Evolutionary conservation across 129 eudicot genomes (phyloP), one percentile per base, ranked within the genome.

Genomic region (Centella asiatica): DNA sequence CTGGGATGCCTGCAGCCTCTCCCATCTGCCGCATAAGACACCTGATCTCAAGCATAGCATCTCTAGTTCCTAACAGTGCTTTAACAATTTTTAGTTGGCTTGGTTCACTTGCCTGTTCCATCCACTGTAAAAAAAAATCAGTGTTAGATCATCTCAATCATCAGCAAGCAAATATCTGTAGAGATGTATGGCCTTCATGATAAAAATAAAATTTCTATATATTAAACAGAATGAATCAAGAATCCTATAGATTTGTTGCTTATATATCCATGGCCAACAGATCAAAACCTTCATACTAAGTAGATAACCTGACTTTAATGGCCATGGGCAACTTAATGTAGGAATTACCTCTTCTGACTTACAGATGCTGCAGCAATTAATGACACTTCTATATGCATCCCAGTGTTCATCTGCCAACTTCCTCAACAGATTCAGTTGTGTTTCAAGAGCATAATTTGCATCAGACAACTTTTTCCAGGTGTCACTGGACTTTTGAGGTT

Each of bases 1-100:
- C 99, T 50, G 99, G 96, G 42, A 92, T 77, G 62, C 96, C 95
- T 29, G 96, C 96, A 71, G 95, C 99, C 66, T 83, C 81, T 31
- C 99, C 96, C 99, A 92, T 92, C 48, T 61, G 74, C 58, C 85
- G 82, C 99, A 92, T 92, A 75, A 75, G 81, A 78, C 33, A 55
- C 68, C 99, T 82, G 74, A 92, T 82, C 60, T 37, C 80, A 69
- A 92, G 92, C 95, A 92, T 92, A 36, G 86, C 86, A 66, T 85
- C 85, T 65, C 94, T 74, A 60, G 99, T 90, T 65, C 88, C 99
- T 68, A 79, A 33, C 48, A 92, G 71, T 48, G 95, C 90, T 72
- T 74, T 81, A 36, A 92, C 86, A 62, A 92, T 72, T 70, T 76
- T 86, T 67, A 69, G 29, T 71, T 85, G 88, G 57, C 76, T 72